A percentile compares a stretch with the other conserved stretches of the same genome.
phyloP scores from a whole-genome alignment of 1,284 basidiomycete genomes.

The Apiotrichum domesticum region DNA sequence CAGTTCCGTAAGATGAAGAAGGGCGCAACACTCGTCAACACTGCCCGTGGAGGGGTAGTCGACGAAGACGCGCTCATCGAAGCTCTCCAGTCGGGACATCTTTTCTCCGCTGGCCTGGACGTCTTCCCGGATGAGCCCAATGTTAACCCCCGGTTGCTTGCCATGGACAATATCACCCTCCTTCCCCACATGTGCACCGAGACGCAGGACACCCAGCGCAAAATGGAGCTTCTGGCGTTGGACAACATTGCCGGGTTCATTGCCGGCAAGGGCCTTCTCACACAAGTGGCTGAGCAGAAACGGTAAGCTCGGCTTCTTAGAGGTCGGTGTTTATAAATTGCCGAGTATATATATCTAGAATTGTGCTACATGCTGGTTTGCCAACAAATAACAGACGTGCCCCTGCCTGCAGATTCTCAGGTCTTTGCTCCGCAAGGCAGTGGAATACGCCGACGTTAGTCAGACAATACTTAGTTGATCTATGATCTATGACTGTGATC shows the following conservation, averaged over 20 bases:
- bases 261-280: conserved; percentile 39
- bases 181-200: conserved; percentile 89
- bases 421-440: no score
- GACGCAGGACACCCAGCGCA: conserved; percentile 69
- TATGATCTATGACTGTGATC: no score
- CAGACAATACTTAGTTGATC: no score
- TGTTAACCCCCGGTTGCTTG: conserved; percentile 70
- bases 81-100: conserved; percentile 76
- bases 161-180: conserved; percentile 72
- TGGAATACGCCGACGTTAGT: no score
- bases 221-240: conserved; percentile 46
- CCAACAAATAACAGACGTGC: no score
- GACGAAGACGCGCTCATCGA: conserved; percentile 79
- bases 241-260: conserved; percentile 43
- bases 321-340: no score
- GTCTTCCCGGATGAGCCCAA: conserved; percentile 84
- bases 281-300: conserved; percentile 45
- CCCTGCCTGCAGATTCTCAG: no score
- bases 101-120: conserved; percentile 77
- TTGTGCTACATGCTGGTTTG: no score
- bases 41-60: conserved; percentile 80
- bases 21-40: conserved; percentile 77
- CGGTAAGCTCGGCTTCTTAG: no score
- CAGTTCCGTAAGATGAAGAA: conserved; percentile 75
- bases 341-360: no score